Percentiles rank a stretch among this genome's conserved stretches.
These are phyloP conservation scores for Volvox africanus DNA, from an alignment of 139 green algal genomes.

Conservation along the genomic window DNA sequence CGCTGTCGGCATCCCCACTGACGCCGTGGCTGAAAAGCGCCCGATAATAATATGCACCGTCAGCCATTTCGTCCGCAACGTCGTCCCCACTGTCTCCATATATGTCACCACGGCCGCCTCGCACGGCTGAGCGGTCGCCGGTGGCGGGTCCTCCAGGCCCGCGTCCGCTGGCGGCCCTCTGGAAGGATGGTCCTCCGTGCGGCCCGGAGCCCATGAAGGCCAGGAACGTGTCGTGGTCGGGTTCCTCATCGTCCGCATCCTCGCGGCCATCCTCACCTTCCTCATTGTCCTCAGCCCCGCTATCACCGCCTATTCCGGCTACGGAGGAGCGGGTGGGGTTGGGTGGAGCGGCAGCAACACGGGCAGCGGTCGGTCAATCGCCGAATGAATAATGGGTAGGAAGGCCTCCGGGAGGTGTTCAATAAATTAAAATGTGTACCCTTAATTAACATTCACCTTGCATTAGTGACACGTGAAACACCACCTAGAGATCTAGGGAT, in stretches of 20 bases:
- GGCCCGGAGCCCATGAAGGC: slow-evolving; percentile 19
- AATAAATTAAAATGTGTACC: too few species aligned
- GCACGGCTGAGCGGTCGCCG: not conserved
- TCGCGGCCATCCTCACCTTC: not conserved
- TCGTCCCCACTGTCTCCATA: not conserved
- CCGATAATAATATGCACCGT: slow-evolving; percentile 20
- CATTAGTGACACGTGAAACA: too few species aligned
- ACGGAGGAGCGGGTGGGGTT: not conserved
- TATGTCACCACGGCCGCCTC: not conserved
- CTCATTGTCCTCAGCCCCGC: slow-evolving; percentile 17
- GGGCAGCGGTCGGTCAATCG: not conserved
- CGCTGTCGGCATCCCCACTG: not conserved
- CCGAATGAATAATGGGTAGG: not conserved
- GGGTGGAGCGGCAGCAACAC: not conserved
- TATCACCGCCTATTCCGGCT: slow-evolving; percentile 24
- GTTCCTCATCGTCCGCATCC: not conserved
- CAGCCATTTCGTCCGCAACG: not conserved
- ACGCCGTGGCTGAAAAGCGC: slow-evolving; percentile 19
- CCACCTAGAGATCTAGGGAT: too few species aligned
- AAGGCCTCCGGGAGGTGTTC: too few species aligned
- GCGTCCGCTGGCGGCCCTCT: not conserved
- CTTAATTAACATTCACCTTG: too few species aligned
- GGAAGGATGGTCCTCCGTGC: not conserved
- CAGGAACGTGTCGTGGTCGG: slow-evolving; percentile 35
- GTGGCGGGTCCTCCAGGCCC: not conserved